phyloP scores from a whole-genome alignment of 108 stramenopile species.

The Fistulifera solaris region DNA sequence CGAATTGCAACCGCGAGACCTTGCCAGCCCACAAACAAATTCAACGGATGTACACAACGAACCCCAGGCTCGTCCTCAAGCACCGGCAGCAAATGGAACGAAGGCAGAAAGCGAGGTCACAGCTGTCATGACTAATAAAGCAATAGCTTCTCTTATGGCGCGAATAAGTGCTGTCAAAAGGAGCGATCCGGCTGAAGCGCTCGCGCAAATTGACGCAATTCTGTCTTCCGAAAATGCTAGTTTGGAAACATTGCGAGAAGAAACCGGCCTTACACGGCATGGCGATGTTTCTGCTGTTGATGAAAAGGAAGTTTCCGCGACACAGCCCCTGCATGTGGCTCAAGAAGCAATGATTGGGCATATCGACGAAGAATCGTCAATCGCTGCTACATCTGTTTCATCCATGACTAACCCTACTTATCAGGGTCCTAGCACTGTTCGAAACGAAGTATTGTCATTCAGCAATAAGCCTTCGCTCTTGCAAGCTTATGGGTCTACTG shows the following conservation, averaged over 20 bases:
- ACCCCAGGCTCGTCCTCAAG: not conserved
- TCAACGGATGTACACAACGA: not conserved
- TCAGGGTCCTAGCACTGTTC: not conserved
- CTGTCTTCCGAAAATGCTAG: conserved; percentile 38
- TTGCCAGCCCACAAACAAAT: too few relatives aligned
- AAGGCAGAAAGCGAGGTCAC: conserved; percentile 1
- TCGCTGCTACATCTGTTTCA: conserved; percentile 54
- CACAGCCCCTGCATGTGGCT: conserved; percentile 1
- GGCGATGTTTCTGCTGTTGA: not conserved
- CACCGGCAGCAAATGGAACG: not conserved
- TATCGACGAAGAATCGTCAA: conserved; percentile 25
- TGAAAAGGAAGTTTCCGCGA: not conserved
- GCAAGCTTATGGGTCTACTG: conserved; percentile 2
- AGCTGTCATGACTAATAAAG: conserved; percentile 1
- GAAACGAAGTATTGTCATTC: too few relatives aligned
- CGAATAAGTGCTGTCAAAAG: conserved; percentile 55
- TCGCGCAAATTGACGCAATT: conserved; percentile 77
- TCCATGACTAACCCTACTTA: conserved; percentile 72
- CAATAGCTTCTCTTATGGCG: conserved; percentile 28
- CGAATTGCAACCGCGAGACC: too few relatives aligned
- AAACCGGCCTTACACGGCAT: not conserved
- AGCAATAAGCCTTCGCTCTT: too few relatives aligned
- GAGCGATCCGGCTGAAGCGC: conserved; percentile 51
- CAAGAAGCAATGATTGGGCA: conserved; percentile 14
- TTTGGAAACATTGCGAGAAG: not conserved